phyloP scores from a whole-genome alignment of 768 basidiomycete genomes.

The Rhizopogon vesiculosus region DNA sequence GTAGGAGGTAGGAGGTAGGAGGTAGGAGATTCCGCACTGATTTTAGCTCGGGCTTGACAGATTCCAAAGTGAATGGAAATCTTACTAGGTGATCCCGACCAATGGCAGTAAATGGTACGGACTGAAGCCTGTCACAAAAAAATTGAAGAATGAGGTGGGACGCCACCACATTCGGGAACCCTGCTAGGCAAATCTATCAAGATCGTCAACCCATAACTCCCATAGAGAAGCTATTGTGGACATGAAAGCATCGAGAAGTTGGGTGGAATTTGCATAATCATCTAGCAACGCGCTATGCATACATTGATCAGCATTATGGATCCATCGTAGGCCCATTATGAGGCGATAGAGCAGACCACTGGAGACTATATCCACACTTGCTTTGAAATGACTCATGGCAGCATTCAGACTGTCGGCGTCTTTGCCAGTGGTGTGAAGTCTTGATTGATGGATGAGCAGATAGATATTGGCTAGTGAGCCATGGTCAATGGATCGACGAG shows the following conservation, averaged over 20 bases:
- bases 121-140: conserved; percentile 4
- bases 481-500: not conserved
- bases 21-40: not conserved
- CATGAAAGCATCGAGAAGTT: conserved; percentile 3
- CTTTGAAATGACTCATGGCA: not conserved
- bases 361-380: not conserved
- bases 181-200: not conserved
- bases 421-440: not conserved
- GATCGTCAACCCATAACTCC: conserved; percentile 5
- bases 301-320: not conserved
- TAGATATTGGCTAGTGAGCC: not conserved
- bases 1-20: not conserved
- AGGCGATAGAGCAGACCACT: too few relatives aligned
- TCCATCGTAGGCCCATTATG: not conserved
- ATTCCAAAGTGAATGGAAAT: conserved; percentile 4
- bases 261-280: not conserved
- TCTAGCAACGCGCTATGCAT: not conserved
- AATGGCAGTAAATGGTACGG: not conserved
- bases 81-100: not conserved
- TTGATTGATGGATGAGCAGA: conserved; percentile 4
- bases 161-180: conserved; percentile 3
- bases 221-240: conserved; percentile 2
- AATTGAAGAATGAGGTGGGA: conserved; percentile 12
- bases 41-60: not conserved
- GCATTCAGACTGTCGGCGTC: not conserved